Conservation (phyloP, 495 filamentous ascomycete genomes). For the Podospora fimiseda region DNA sequence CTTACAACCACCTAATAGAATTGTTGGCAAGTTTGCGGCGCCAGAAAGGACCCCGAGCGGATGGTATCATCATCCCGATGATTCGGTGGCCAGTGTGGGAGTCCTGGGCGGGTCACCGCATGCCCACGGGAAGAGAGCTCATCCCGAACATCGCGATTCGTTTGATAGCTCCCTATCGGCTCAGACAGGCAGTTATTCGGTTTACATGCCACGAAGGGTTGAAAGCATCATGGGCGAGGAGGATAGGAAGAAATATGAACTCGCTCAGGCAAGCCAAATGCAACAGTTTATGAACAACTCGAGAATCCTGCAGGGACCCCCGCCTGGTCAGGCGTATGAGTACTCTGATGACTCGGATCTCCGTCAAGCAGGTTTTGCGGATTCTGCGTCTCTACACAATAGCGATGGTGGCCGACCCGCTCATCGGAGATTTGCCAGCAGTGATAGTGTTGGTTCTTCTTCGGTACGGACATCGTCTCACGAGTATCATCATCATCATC, state of each 20-base stretch:
- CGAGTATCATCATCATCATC: constrained; percentile 6
- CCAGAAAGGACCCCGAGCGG: constrained; percentile 54
- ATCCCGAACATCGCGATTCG: constrained; percentile 54
- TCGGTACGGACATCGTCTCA: constrained; percentile 2
- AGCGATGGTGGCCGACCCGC: constrained; percentile 20
- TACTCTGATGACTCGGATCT: constrained; percentile 46
- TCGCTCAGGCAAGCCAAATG: constrained; percentile 57
- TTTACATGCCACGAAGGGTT: constrained; percentile 68
- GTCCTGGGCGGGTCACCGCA: constrained; percentile 25
- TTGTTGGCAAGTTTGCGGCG: constrained; percentile 68
- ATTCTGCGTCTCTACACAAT: no score
- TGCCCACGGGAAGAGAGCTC: constrained; percentile 26
- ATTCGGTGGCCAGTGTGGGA: constrained; percentile 49
- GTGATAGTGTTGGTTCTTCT: constrained; percentile 26
- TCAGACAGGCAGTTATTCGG: constrained; percentile 53
- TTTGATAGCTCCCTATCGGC: constrained; percentile 64
- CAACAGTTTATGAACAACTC: constrained; percentile 39
- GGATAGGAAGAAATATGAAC: constrained; percentile 62
- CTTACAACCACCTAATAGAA: constrained; percentile 62
- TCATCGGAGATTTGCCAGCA: constrained; percentile 26
- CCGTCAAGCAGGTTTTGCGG: constrained; percentile 39
- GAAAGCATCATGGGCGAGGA: constrained; percentile 81
- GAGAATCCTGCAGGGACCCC: constrained; percentile 46
- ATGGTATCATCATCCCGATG: constrained; percentile 57
- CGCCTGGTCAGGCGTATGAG: constrained; percentile 47